Percentiles rank a stretch among this genome's conserved stretches.
These are phyloP conservation scores for Dactylella cylindrospora DNA, from an alignment of 2,329 filamentous ascomycete genomes.

Conservation along the genomic window DNA sequence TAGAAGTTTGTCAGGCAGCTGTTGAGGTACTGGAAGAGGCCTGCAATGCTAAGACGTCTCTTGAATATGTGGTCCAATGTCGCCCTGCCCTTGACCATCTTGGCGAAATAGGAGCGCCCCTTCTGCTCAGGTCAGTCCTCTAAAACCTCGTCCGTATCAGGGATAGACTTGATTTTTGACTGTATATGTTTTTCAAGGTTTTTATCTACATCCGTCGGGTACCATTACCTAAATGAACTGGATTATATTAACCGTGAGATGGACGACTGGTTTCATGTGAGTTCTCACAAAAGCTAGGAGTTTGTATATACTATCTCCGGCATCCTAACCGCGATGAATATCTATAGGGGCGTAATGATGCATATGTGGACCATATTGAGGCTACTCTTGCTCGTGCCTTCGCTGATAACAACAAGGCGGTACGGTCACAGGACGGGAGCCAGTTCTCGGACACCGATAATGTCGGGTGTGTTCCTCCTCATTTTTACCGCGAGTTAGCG, in stretches of 20 bases:
- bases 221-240: slow-evolving; percentile 92
- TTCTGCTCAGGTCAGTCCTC: slow-evolving; percentile 66
- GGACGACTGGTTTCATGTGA: slow-evolving; percentile 92
- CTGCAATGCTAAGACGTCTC: slow-evolving; percentile 84
- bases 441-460: slow-evolving; percentile 58
- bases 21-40: slow-evolving; percentile 97
- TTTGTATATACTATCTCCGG: slow-evolving; percentile 2
- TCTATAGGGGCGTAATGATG: slow-evolving; percentile 81
- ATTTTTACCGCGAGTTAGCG: slow-evolving; percentile 95
- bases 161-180: no score
- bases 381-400: slow-evolving; percentile 90
- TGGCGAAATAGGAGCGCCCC: slow-evolving; percentile 91
- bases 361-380: slow-evolving; percentile 91
- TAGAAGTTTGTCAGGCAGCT: slow-evolving; percentile 92
- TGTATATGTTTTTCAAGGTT: slow-evolving; percentile 57
- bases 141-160: no score
- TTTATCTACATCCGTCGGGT: slow-evolving; percentile 91
- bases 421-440: slow-evolving; percentile 59
- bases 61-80: slow-evolving; percentile 97
- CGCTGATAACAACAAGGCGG: slow-evolving; percentile 58
- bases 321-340: neutral
- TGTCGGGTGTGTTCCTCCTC: slow-evolving; percentile 74
- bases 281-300: slow-evolving; percentile 9
- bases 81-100: slow-evolving; percentile 90
- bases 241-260: slow-evolving; percentile 99